phyloP scores from a whole-genome alignment of 441 rosid species.

The Gossypium laxum region DNA sequence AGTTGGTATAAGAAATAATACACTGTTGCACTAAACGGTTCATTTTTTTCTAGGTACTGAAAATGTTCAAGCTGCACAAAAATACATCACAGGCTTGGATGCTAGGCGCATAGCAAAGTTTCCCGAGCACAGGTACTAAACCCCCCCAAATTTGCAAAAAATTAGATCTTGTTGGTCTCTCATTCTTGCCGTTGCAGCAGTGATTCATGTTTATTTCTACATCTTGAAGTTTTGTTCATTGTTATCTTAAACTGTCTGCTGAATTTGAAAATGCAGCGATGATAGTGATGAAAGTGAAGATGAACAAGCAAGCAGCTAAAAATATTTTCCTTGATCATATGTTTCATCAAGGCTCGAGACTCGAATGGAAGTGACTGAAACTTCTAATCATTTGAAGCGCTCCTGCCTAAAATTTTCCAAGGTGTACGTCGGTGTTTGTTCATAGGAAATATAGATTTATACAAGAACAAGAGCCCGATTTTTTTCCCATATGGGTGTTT shows the following conservation, averaged over 20 bases:
- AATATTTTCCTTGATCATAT: not conserved
- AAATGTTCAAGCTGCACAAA: conserved; percentile 76
- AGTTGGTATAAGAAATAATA: not conserved
- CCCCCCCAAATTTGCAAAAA: not conserved
- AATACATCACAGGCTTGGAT: conserved; percentile 87
- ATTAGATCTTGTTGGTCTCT: not conserved
- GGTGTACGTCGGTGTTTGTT: not conserved
- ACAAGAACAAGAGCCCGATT: not conserved
- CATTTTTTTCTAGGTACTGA: conserved; percentile 46
- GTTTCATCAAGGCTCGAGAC: not conserved
- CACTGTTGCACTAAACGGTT: not conserved
- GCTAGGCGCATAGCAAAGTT: conserved; percentile 80
- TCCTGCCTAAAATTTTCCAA: not conserved
- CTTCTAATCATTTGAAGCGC: not conserved
- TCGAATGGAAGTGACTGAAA: not conserved
- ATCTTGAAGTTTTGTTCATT: not conserved
- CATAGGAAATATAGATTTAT: conserved; percentile 1
- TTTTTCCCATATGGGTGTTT: not conserved
- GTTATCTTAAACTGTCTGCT: conserved; percentile 1
- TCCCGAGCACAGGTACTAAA: conserved; percentile 59
- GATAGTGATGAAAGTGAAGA: conserved; percentile 71
- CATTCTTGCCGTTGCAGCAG: not conserved
- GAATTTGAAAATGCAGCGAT: conserved; percentile 48
- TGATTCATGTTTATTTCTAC: not conserved
- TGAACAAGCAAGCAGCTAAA: conserved; percentile 47